A percentile compares a stretch with the other conserved stretches of the same genome.
phyloP scores from a whole-genome alignment of 2,329 filamentous ascomycete genomes.

The Aureobasidium sp. region DNA sequence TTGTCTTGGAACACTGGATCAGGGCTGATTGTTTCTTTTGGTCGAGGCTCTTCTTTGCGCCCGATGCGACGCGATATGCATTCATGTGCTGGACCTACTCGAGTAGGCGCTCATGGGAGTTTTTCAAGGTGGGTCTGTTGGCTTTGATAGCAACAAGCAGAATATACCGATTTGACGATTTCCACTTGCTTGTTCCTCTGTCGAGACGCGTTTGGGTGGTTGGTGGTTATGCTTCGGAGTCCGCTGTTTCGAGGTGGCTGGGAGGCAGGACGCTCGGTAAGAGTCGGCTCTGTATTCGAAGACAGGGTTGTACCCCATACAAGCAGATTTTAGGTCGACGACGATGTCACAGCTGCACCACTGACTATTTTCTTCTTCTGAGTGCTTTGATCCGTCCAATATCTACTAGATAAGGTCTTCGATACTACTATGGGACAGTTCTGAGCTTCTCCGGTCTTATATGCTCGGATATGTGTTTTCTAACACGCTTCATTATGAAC shows the following conservation, averaged over 20 bases:
- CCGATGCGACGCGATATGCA: not conserved
- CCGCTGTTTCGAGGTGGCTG: not conserved
- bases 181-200: not conserved
- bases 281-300: not conserved
- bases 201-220: not conserved
- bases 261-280: not conserved
- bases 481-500: not conserved
- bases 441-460: not conserved
- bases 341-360: not conserved
- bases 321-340: not conserved
- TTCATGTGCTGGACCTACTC: not conserved
- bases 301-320: constrained; percentile 1
- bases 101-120: not conserved
- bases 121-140: not conserved
- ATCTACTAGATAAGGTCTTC: not conserved
- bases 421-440: not conserved
- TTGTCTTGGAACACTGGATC: not conserved
- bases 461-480: not conserved
- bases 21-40: not conserved
- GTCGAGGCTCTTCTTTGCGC: not conserved
- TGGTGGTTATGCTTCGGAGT: not conserved
- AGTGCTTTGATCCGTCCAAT: not conserved
- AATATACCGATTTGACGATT: not conserved
- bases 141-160: not conserved
- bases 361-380: not conserved